These are phyloP conservation scores for Buxus sempervirens DNA, from an alignment of 164 flowering plant species.

Conservation along the genomic window DNA sequence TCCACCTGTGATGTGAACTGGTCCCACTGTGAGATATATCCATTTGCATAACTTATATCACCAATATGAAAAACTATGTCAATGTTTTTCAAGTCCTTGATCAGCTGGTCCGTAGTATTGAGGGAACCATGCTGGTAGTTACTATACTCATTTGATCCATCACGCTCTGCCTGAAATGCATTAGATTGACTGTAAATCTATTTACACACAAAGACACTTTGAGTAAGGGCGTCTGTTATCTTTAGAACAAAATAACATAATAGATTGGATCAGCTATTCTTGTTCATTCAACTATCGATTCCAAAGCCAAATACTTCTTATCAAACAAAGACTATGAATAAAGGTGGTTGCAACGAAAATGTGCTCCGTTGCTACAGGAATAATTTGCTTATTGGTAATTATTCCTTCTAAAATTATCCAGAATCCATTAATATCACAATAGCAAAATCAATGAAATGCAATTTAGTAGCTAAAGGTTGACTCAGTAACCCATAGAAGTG, in stretches of 20 bases:
- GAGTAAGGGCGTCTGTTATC: background rate
- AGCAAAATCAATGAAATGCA: background rate
- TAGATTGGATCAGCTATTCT: background rate
- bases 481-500: background rate
- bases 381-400: background rate
- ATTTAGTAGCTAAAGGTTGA: background rate
- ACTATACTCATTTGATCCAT: constrained; percentile 81
- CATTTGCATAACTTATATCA: constrained; percentile 74
- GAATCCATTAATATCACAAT: background rate
- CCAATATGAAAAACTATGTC: constrained; percentile 91
- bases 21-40: constrained; percentile 92
- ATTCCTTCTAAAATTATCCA: no score
- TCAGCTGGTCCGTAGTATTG: constrained; percentile 75
- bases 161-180: constrained; percentile 73
- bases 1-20: constrained; percentile 82
- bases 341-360: no score
- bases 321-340: background rate
- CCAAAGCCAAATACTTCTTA: background rate
- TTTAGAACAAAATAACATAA: background rate
- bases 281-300: background rate
- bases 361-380: background rate
- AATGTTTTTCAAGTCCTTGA: constrained; percentile 56
- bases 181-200: background rate
- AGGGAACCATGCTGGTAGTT: constrained; percentile 81
- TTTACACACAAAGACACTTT: background rate